Evolutionary conservation across 768 basidiomycete species (phyloP).

Genomic region (Auricularia sp.): DNA sequence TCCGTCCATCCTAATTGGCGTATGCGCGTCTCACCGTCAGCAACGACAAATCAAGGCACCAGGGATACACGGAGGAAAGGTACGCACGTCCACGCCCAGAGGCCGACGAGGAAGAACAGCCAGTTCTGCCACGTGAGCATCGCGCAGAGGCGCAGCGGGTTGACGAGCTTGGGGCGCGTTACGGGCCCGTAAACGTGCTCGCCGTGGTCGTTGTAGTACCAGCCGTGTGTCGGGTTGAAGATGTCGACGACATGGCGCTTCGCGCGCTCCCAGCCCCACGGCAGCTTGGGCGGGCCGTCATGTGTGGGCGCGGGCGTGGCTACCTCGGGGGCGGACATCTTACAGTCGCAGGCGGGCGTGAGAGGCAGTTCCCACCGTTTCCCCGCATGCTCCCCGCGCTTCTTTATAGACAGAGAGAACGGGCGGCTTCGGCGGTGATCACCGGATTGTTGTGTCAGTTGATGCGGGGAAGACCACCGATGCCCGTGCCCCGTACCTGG

Average conservation of each 20-base stretch:
- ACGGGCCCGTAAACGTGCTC: background rate
- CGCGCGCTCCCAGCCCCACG: background rate
- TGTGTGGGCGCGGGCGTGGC: background rate
- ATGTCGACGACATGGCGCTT: background rate
- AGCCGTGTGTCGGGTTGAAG: background rate
- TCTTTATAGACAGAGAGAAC: too few relatives aligned
- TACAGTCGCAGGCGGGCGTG: too few relatives aligned
- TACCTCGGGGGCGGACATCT: too few relatives aligned
- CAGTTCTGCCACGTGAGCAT: background rate
- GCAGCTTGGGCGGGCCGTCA: background rate
- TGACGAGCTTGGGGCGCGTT: background rate
- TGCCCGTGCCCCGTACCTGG: too few relatives aligned
- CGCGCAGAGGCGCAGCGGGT: background rate
- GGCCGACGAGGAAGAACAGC: slow-evolving; percentile 1
- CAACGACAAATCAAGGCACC: too few relatives aligned
- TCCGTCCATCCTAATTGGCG: slow-evolving; percentile 2
- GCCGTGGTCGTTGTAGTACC: background rate
- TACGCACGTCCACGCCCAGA: slow-evolving; percentile 1
- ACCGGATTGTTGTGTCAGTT: too few relatives aligned
- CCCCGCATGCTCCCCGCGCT: too few relatives aligned
- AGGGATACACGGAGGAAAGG: background rate
- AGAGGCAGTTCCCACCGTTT: too few relatives aligned
- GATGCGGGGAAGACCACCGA: too few relatives aligned
- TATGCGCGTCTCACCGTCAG: too few relatives aligned
- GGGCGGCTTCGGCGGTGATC: too few relatives aligned